Evolutionary conservation across 176 grass and related monocot species (phyloP), one percentile per base, ranked within the genome.

Genomic region (Phoenix dactylifera): DNA sequence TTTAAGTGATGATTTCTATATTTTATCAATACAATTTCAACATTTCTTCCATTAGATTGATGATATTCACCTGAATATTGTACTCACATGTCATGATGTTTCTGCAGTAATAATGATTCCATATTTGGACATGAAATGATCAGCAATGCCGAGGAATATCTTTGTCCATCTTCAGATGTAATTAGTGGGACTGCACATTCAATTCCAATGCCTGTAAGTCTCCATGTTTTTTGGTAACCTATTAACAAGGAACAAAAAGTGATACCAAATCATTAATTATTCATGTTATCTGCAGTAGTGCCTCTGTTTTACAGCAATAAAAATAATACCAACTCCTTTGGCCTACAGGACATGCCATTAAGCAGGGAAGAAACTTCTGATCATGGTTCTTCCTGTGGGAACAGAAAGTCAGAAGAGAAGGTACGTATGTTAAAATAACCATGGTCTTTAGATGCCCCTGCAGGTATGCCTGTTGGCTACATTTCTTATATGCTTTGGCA

Each of bases 51-150:
- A 2, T 44, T 44, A 44, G 2, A 12, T 44, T 44, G 35, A 44
- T 44, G 35, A 12, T 12, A 44, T 44, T 44, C 10, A 14, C 35
- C 7, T 60, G 56, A 26, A 19, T 68, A 65, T 59, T n/a, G 49
- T 65, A 29, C 64, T 53, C 19, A 71, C 7, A 9, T 66, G 58
- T 58, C 72, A 10, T 67, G 26, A 10, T 67, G 26, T 7, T 66
- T 67, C 72, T 81, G 61, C 75, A 91, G 92, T 80, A 80, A 71
- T 60, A 83, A 72, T 66, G 73, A 85, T 12, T 67, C 87, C 72
- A 85, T 97, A 72, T 97, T 91, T 66, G 65, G 66, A 60, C 79
- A 72, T 72, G 87, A 88, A 72, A 80, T 97, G 72, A 76, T 74
- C 58, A 66, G 59, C 52, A 80, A 82, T 77, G 71, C 54, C 63